Evolutionary conservation across 2,329 filamentous ascomycete genomes (phyloP).

Genomic region (Thermoascus crustaceus): DNA sequence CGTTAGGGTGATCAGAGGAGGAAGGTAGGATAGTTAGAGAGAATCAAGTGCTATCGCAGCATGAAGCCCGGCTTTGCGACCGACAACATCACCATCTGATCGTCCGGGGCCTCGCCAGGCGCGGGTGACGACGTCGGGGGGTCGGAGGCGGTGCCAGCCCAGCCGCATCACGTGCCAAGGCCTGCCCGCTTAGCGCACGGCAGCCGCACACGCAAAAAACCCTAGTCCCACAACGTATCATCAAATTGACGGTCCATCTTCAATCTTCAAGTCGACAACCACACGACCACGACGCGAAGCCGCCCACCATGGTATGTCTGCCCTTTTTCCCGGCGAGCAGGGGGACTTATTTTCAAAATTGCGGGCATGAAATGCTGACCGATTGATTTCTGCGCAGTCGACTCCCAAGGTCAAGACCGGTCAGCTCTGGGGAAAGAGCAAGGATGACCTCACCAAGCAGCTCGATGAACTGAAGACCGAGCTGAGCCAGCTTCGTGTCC

Average conservation of each 20-base stretch:
- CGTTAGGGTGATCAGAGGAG: slow-evolving; percentile 6
- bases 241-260: slow-evolving; percentile 34
- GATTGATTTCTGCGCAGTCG: slow-evolving; percentile 40
- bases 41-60: not conserved
- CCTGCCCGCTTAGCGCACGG: slow-evolving; percentile 23
- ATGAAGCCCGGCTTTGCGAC: not conserved
- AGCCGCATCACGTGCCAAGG: slow-evolving; percentile 13
- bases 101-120: no score
- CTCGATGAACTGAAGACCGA: slow-evolving; percentile 92
- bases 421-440: slow-evolving; percentile 98
- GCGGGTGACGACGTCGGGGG: slow-evolving; percentile 2
- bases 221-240: slow-evolving; percentile 39
- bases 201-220: slow-evolving; percentile 25
- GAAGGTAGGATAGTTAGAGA: not conserved
- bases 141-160: no score
- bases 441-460: slow-evolving; percentile 95
- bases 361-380: slow-evolving; percentile 14
- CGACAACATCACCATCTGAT: no score
- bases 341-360: not conserved
- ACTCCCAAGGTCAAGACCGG: slow-evolving; percentile 80
- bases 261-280: slow-evolving; percentile 38
- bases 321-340: no score
- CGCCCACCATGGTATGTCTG: slow-evolving; percentile 37
- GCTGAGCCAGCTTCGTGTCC: slow-evolving; percentile 90
- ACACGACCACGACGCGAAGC: slow-evolving; percentile 37